Evolutionary conservation across 108 stramenopile species (phyloP), one percentile per base, ranked within the genome.

Genomic region (Conticribra guillardii): DNA sequence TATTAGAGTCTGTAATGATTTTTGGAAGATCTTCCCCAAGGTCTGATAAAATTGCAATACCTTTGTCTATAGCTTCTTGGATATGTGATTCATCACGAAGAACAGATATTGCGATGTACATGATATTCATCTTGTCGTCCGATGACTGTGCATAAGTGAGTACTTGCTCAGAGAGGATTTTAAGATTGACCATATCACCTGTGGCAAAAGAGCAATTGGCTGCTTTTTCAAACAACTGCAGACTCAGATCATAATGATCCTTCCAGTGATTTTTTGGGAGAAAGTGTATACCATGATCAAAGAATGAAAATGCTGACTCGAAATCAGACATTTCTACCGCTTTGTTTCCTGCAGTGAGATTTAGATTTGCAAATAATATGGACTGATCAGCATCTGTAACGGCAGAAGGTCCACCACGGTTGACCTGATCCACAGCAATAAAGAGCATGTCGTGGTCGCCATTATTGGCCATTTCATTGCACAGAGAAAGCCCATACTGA

Each of bases 231-330:
- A 63, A 76, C 5, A 76, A 22, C 30, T 69, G 59, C 26, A 76
- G 46, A 34, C 67, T 76, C 31, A 76, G 32, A 3, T 48, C 46
- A 46, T 76, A 76, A 59, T 76, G 60, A 21, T 60, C n/a, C 5
- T 61, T 4, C 74, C 74, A 76, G 51, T 76, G 74, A n/a, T 62
- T 53, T 49, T 52, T 23, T 9, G 15, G 21, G 3, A 76, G 23
- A 18, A 61, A 63, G 24, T 11, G 11, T 9, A 69, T 69, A 2
- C 68, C 74, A 27, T 45, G 7, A 57, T 69, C 58, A 17, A 73
- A 66, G 21, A 59, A 67, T 4, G 21, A 54, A 30, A 44, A 34
- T 23, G 72, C 72, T 0, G 27, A 52, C 3, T 9, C n/a, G 37
- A 67, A 73, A 23, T 58, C 55, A 3, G 72, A 73, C 64, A 66